Conservation (phyloP, 306 rosid species). For the Quercus engelmannii region DNA sequence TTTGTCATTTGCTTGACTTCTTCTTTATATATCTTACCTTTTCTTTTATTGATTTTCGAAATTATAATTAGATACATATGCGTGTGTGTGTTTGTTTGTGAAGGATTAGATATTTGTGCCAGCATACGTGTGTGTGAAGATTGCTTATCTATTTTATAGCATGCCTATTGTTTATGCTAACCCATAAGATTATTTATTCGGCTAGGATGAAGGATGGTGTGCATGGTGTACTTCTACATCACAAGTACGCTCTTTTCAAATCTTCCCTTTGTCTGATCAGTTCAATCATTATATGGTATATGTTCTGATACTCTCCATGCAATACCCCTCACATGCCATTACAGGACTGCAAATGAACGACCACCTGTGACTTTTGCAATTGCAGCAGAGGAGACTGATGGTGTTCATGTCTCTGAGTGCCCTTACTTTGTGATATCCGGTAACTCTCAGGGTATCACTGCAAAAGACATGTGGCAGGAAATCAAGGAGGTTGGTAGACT, state of each 20-base stretch:
- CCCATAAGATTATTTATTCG: constrained; percentile 24
- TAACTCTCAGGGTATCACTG: constrained; percentile 58
- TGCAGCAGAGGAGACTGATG: constrained; percentile 75
- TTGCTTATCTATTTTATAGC: neutral
- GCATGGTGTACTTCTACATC: constrained; percentile 79
- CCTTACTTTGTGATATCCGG: constrained; percentile 85
- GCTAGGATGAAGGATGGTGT: constrained; percentile 72
- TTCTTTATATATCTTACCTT: neutral
- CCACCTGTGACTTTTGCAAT: constrained; percentile 88
- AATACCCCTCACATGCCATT: constrained; percentile 9
- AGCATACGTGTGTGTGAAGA: neutral
- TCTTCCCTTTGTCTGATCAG: constrained; percentile 14
- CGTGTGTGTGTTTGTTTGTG: neutral
- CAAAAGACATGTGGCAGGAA: constrained; percentile 87
- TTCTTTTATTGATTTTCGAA: neutral
- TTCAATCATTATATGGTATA: neutral
- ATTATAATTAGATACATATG: neutral
- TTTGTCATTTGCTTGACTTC: constrained; percentile 15
- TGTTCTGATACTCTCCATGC: constrained; percentile 7
- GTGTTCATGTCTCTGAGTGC: constrained; percentile 71
- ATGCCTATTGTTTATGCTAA: constrained; percentile 30
- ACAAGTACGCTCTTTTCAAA: constrained; percentile 48
- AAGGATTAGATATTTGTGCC: neutral
- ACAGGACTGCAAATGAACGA: constrained; percentile 64
- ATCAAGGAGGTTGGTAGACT: constrained; percentile 62